Conservation (phyloP, 495 filamentous ascomycete genomes). For the Chaetomium fimeti region DNA sequence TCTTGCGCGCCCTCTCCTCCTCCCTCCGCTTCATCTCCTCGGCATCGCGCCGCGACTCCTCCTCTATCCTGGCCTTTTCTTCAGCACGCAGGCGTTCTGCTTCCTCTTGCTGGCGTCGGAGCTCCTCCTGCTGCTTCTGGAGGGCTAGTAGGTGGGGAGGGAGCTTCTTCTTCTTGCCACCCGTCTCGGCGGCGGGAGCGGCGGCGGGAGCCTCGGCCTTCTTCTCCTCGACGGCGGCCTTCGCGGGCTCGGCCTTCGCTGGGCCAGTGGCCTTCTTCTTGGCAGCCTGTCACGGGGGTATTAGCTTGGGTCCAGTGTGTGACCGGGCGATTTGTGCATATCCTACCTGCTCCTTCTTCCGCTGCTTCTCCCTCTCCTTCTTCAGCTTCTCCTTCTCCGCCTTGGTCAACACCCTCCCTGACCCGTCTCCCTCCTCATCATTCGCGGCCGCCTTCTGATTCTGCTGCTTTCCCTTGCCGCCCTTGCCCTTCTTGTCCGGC, state of each 20-base stretch:
- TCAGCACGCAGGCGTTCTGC: conserved; percentile 65
- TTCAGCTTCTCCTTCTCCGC: conserved; percentile 95
- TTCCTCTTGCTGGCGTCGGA: conserved; percentile 73
- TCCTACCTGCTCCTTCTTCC: conserved; percentile 81
- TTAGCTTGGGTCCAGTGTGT: conserved; percentile 7
- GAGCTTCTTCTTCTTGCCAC: conserved; percentile 87
- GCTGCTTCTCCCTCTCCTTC: conserved; percentile 92
- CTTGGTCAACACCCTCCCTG: conserved; percentile 77
- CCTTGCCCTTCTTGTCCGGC: conserved; percentile 89
- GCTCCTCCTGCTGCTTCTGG: conserved; percentile 88
- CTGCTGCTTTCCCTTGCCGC: conserved; percentile 86
- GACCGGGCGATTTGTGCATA: not conserved
- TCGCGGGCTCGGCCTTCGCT: conserved; percentile 52
- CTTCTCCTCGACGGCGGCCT: conserved; percentile 48
- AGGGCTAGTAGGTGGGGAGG: conserved; percentile 74
- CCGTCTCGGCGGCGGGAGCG: conserved; percentile 44
- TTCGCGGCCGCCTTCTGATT: conserved; percentile 52
- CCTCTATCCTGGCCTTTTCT: conserved; percentile 70
- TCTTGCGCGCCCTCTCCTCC: conserved; percentile 65
- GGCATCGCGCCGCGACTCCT: conserved; percentile 61
- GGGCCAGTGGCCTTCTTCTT: conserved; percentile 64
- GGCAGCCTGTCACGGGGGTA: conserved; percentile 46
- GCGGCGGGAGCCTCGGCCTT: conserved; percentile 37
- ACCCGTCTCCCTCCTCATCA: conserved; percentile 52
- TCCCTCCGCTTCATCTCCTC: conserved; percentile 62